Base-by-base conservation (phyloP, 2,329 filamentous ascomycete genomes). In the Helminthosporium solani region DNA sequence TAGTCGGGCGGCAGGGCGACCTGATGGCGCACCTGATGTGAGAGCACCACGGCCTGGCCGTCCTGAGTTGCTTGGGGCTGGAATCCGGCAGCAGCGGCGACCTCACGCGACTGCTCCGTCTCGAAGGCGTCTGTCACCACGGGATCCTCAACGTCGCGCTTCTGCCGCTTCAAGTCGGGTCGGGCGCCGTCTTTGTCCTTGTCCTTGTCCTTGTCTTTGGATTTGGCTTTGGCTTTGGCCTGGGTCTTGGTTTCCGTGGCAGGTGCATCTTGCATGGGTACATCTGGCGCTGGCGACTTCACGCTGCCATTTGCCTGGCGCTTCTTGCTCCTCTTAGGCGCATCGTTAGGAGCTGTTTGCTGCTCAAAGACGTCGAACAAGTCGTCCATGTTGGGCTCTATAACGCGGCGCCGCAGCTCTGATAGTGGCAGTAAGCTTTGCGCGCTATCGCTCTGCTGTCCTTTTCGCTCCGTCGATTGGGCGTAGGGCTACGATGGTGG, bases 1-100 rank as follows among this genome's bases (percentile, higher is more conserved):
- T 95, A 95, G 68, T 95, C 89, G 8, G 92, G 91, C 2, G 94
- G 94, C 16, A 99, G 78, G 11, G 94, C 89, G 58, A 97, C 94
- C 73, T 99, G 92, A 78, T 99, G 94, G 72, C 95, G 91, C 60
- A 99, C 95, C 75, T 99, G 96, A 75, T 99, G 95, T 37, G 90
- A 92, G 42, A 99, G 74, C 18, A 95, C 86, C 21, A 99, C 83
- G 5, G 86, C 83, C 37, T 83, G 77, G 21, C 79, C 76, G 43
- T 90, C 87, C 54, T 81, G 83, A 68, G 71, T 77, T 53, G 81
- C 81, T 69, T 71, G 77, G 50, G 73, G 78, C 66, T 79, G 83
- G 50, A 77, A 78, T 56, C 88, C 90, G 25, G 85, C 83, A 5
- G 89, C 86, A 20, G 86, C 87, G 18, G 87, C 89, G 31, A 99